Base-by-base conservation (phyloP, 1,284 basidiomycete species). In the Ceratobasidium sp. region DNA sequence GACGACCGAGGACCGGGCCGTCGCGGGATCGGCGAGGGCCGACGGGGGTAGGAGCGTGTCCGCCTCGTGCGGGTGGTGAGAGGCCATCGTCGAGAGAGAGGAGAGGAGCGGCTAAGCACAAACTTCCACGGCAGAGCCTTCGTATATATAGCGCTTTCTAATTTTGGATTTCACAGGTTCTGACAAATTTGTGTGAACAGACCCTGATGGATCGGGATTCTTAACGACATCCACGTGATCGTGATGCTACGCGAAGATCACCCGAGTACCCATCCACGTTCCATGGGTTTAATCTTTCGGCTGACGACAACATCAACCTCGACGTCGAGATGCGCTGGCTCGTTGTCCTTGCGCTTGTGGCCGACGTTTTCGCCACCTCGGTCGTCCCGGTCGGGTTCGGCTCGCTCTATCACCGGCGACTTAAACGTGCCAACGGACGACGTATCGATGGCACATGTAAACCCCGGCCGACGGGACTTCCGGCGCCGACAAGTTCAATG, bases 101-200 rank as follows among this genome's bases (percentile, higher is more conserved):
- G 7, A n/a, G 38, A 20, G 38, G 38, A 13, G 59, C 28, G 20
- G 33, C 33, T 33, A 33, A 33, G 33, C 33, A 33, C 33, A 33
- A 33, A 33, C 33, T 33, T 33, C 33, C 38, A 73, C 70, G 40
- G 26, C 46, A 33, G 44, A 50, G 26, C 40, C 17, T 26, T 7
- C 9, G 0, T 54, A 67, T 74, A 52, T 74, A 50, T 57, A 57
- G 15, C 3, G 13, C 12, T 40, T 4, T 61, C 69, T 73, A 73
- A 73, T 61, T 73, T 73, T 73, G 69, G 69, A 61, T 57, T 59
- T n/a, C 38, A n/a, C 56, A 40, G 38, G 61, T 42, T 62, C 33
- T 33, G 33, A 33, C 33, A 33, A 33, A 33, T 33, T 33, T 33
- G 33, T 33, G 4, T 33, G 33, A 33, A 33, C 33, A 33, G 33